phyloP scores from a whole-genome alignment of 371 early-diverging fungal genomes.

The Zopfochytrium polystomum region DNA sequence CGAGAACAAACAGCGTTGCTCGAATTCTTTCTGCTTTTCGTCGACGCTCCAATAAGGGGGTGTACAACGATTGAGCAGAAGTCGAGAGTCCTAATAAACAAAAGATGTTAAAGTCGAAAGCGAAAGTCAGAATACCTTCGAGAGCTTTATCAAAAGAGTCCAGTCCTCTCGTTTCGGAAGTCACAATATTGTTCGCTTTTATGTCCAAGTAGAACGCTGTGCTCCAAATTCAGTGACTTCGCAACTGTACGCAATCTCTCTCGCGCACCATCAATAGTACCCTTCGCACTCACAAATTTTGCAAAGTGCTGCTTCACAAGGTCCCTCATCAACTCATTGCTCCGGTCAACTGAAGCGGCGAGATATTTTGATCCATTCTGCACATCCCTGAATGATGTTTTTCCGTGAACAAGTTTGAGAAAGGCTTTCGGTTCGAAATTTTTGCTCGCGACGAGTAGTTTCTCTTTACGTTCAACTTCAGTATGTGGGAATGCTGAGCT shows the following conservation, averaged over 20 bases:
- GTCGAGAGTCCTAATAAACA: constrained; percentile 59
- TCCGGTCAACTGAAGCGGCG: constrained; percentile 69
- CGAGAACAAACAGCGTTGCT: constrained; percentile 79
- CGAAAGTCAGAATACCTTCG: constrained; percentile 41
- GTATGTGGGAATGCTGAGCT: neutral
- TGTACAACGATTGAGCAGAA: constrained; percentile 79
- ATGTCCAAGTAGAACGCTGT: constrained; percentile 84
- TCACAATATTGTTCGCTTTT: constrained; percentile 75
- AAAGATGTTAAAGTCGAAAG: constrained; percentile 26
- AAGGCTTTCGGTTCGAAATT: constrained; percentile 78
- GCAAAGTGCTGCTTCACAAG: constrained; percentile 93
- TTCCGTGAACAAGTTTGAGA: constrained; percentile 76
- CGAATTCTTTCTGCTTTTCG: constrained; percentile 86
- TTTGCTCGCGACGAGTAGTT: constrained; percentile 53
- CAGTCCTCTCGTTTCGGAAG: constrained; percentile 78
- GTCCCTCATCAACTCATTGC: constrained; percentile 79
- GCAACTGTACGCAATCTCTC: neutral
- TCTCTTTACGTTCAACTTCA: neutral
- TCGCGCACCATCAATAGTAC: constrained; percentile 83
- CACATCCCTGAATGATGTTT: constrained; percentile 80
- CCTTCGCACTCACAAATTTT: constrained; percentile 92
- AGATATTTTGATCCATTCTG: constrained; percentile 68
- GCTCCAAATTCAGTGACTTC: neutral
- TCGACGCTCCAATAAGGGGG: constrained; percentile 83
- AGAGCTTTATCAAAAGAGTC: constrained; percentile 58